Base-by-base conservation (phyloP, 176 grass and related monocot species). In the Microstegium vimineum region DNA sequence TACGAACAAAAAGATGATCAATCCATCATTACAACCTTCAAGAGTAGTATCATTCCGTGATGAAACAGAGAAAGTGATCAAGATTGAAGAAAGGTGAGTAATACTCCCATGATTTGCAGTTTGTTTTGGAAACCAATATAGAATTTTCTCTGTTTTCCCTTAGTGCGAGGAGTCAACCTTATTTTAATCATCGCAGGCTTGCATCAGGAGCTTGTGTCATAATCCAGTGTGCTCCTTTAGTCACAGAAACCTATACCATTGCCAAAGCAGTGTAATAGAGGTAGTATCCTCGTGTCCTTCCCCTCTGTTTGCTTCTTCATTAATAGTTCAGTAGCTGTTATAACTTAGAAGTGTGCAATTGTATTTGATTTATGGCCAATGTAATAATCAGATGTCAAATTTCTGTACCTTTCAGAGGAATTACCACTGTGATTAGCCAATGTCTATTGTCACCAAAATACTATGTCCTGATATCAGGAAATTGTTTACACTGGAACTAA, bases 141-240 rank as follows among this genome's bases (percentile, higher is more conserved):
- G 10, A 16, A 1, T 51, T 81, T 82, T 52, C 32, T 20, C 74
- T 34, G 30, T 10, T n/a, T 54, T 26, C 1, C 12, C 13, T 62
- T 62, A 62, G 16, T 69, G 38, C 23, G 13, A 70, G 18, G 45
- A 73, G 41, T 85, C 27, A 51, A 45, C 33, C 42, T 63, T 83
- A 4, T 40, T 87, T 80, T 79, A 79, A 75, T 32, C 66, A 51
- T 18, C 71, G 80, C 86, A 94, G 92, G 90, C 86, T 91, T 80
- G 75, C 87, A 86, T 99, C 93, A 62, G 90, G 93, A 78, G 96
- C 93, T 87, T 85, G 67, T 74, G 89, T 95, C 70, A 72, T 91
- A 80, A 98, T 94, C 74, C 74, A 97, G 73, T 95, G 86, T 34
- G 64, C 68, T 68, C 73, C 88, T 34, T 32, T 71, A 51, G 59